phyloP scores from a whole-genome alignment of 1,139 yeast genomes.

The Geotrichum carabidarum region DNA sequence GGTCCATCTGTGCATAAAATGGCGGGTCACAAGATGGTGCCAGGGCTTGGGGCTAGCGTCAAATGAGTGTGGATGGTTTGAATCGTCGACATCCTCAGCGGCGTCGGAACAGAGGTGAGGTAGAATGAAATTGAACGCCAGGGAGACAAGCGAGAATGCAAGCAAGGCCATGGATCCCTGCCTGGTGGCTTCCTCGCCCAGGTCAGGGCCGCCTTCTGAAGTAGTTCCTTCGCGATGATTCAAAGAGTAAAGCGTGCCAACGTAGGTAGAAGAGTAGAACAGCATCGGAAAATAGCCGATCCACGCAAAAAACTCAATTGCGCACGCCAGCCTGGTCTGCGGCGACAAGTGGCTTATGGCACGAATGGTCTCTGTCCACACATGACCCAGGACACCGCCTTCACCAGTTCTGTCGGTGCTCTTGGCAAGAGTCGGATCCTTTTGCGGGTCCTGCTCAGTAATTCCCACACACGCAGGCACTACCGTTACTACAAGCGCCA shows the following conservation, averaged over 20 bases:
- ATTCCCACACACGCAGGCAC: conserved; percentile 37
- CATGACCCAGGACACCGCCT: conserved; percentile 28
- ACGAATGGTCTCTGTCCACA: conserved; percentile 35
- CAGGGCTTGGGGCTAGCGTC: conserved; percentile 9
- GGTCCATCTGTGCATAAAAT: conserved; percentile 24
- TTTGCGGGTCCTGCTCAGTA: conserved; percentile 46
- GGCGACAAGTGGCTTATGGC: conserved; percentile 43
- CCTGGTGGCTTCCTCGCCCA: conserved; percentile 41
- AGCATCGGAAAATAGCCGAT: conserved; percentile 49
- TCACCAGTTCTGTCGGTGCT: conserved; percentile 31
- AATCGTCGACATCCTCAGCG: conserved; percentile 12
- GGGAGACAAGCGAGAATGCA: conserved; percentile 42
- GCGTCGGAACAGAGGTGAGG: conserved; percentile 36
- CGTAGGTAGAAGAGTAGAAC: conserved; percentile 48
- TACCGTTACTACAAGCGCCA: conserved; percentile 37
- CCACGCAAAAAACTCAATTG: conserved; percentile 50
- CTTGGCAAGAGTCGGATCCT: conserved; percentile 33
- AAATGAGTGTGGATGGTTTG: not conserved
- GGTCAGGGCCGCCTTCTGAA: conserved; percentile 24
- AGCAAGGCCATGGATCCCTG: conserved; percentile 44
- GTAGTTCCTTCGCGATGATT: conserved; percentile 32
- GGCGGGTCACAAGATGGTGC: conserved; percentile 16
- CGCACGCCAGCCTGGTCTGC: conserved; percentile 43
- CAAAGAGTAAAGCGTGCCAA: conserved; percentile 44
- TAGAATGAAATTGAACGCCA: conserved; percentile 39